phyloP scores from a whole-genome alignment of 306 rosid species.

The Acacia confusa region DNA sequence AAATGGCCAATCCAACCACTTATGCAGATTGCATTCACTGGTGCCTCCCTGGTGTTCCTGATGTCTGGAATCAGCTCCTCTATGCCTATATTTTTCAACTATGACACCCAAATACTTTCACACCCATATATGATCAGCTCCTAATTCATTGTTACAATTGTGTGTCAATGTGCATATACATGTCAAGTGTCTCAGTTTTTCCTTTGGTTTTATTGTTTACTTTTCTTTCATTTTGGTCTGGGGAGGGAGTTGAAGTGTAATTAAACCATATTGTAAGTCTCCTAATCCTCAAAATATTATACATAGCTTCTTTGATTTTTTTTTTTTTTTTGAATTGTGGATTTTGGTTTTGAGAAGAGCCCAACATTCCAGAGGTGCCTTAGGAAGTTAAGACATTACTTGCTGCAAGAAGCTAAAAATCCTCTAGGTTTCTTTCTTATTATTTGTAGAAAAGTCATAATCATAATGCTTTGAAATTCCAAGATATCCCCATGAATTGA shows the following conservation, averaged over 20 bases:
- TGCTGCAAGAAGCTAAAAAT: neutral
- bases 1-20: constrained; percentile 52
- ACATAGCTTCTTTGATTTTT: neutral
- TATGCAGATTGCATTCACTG: constrained; percentile 94
- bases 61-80: constrained; percentile 81
- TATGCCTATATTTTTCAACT: constrained; percentile 54
- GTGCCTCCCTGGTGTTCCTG: constrained; percentile 96
- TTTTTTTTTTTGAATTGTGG: neutral
- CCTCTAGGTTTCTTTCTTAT: neutral
- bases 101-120: constrained; percentile 10
- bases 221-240: neutral
- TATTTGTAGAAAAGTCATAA: neutral
- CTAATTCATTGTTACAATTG: neutral
- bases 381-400: neutral
- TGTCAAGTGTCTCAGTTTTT: neutral
- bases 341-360: neutral
- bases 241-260: constrained; percentile 17
- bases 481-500: neutral
- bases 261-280: constrained; percentile 16
- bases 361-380: neutral
- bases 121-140: neutral
- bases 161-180: neutral
- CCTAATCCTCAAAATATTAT: constrained; percentile 25
- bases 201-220: neutral
- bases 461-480: neutral